phyloP scores from a whole-genome alignment of 805 yeast species.

The Debaryomyces tyrocola region DNA sequence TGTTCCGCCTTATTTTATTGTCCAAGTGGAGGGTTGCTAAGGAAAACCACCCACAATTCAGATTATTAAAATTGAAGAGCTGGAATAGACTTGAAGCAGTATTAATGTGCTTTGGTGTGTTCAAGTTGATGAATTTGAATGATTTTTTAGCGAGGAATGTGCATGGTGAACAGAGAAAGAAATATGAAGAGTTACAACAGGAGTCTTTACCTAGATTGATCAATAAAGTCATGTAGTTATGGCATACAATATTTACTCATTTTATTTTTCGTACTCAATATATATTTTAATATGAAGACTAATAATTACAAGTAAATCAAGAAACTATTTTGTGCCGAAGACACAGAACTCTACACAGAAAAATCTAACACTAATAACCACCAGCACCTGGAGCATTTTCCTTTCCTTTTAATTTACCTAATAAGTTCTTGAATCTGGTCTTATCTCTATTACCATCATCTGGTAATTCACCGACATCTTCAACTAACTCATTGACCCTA shows the following conservation, averaged over 20 bases:
- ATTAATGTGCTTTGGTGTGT: conserved; percentile 35
- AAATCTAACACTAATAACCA: conserved; percentile 42
- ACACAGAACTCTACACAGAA: background rate
- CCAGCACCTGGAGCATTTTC: conserved; percentile 76
- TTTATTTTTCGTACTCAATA: background rate
- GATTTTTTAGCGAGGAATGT: conserved; percentile 25
- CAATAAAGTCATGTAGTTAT: conserved; percentile 20
- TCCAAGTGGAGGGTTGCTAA: conserved; percentile 44
- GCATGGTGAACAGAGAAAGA: conserved; percentile 1
- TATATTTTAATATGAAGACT: background rate
- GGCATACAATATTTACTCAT: background rate
- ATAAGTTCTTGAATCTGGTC: conserved; percentile 65
- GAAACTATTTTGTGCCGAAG: background rate
- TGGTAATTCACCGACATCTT: conserved; percentile 40
- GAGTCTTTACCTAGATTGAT: conserved; percentile 17
- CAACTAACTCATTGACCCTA: conserved; percentile 53
- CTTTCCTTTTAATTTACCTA: conserved; percentile 66
- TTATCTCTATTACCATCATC: conserved; percentile 59
- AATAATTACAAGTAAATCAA: background rate
- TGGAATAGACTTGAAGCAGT: conserved; percentile 36
- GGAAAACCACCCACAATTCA: conserved; percentile 38
- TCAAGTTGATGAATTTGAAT: conserved; percentile 37
- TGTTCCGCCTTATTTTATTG: conserved; percentile 32
- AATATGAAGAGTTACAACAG: conserved; percentile 10
- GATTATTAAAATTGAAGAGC: conserved; percentile 18